These are phyloP conservation scores for Pharus latifolius DNA, from an alignment of 176 grass and related monocot genomes.

Conservation along the genomic window DNA sequence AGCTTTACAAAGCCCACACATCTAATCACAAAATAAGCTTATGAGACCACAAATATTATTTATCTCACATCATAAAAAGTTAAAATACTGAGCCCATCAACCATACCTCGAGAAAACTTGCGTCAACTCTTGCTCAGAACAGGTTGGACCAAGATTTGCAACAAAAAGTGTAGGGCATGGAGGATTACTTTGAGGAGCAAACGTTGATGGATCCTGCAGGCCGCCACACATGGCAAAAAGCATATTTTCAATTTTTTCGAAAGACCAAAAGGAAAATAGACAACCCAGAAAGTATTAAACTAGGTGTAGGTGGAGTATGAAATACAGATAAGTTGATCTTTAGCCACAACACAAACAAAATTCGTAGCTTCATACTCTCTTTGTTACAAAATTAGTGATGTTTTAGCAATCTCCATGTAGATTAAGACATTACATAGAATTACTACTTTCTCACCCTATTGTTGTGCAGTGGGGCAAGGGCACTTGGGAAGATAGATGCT, in stretches of 20 bases:
- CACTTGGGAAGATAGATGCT: too few species aligned
- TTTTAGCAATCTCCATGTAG: too few species aligned
- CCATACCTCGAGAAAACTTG: constrained; percentile 83
- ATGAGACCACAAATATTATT: background rate
- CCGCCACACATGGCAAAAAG: background rate
- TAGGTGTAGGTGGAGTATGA: too few species aligned
- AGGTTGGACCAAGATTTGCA: constrained; percentile 69
- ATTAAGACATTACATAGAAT: too few species aligned
- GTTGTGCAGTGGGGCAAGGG: too few species aligned
- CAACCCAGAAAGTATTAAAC: background rate
- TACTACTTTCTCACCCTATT: too few species aligned
- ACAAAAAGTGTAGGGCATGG: constrained; percentile 90
- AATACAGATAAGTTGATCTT: too few species aligned
- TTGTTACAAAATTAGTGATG: too few species aligned
- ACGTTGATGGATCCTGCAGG: constrained; percentile 43
- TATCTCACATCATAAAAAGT: background rate
- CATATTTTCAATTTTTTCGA: background rate
- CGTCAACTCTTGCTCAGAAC: constrained; percentile 60
- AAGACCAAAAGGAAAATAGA: background rate
- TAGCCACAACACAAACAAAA: too few species aligned
- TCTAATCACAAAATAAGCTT: constrained; percentile 31
- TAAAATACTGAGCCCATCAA: background rate
- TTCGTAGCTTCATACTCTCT: too few species aligned
- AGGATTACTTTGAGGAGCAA: constrained; percentile 62
- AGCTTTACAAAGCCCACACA: constrained; percentile 73